These are phyloP conservation scores for Mycosarcoma maydis DNA, from an alignment of 1,284 basidiomycete genomes.

Conservation along the genomic window DNA sequence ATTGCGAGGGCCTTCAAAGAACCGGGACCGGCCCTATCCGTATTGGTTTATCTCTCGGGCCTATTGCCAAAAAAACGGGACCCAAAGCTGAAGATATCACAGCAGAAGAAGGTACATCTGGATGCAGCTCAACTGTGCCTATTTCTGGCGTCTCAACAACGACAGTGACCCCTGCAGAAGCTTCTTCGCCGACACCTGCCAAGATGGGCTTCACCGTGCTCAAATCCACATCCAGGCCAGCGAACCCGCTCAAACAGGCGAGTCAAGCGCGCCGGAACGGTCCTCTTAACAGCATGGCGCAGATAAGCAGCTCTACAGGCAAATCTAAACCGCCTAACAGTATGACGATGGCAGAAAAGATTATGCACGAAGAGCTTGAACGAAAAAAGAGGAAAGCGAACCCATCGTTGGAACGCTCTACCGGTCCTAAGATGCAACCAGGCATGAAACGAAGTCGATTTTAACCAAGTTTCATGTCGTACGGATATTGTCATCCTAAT, in stretches of 20 bases:
- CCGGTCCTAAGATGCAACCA: slow-evolving; percentile 50
- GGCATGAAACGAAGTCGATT: slow-evolving; percentile 57
- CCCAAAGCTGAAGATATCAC: no score
- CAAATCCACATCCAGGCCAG: slow-evolving; percentile 40
- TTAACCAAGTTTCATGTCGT: no score
- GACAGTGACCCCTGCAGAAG: not conserved
- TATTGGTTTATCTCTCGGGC: slow-evolving; percentile 38
- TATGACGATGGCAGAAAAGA: slow-evolving; percentile 61
- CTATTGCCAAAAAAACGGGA: not conserved
- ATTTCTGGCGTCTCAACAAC: not conserved
- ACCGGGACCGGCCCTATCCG: slow-evolving; percentile 41
- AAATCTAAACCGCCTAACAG: slow-evolving; percentile 34
- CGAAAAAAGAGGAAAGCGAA: slow-evolving; percentile 39
- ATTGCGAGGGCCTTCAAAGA: slow-evolving; percentile 35
- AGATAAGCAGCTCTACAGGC: slow-evolving; percentile 6
- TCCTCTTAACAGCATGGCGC: not conserved
- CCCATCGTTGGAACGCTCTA: slow-evolving; percentile 3
- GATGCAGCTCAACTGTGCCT: no score
- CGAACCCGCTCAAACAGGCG: slow-evolving; percentile 29
- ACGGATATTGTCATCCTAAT: no score
- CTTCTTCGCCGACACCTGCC: slow-evolving; percentile 15
- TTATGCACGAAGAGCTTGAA: slow-evolving; percentile 61
- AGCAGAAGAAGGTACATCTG: no score
- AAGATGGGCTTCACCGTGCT: slow-evolving; percentile 48
- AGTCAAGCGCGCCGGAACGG: not conserved